Percentiles rank a stretch among this genome's conserved stretches.
phyloP scores from a whole-genome alignment of 179 eudicot species.

The Beta macrorhiza region DNA sequence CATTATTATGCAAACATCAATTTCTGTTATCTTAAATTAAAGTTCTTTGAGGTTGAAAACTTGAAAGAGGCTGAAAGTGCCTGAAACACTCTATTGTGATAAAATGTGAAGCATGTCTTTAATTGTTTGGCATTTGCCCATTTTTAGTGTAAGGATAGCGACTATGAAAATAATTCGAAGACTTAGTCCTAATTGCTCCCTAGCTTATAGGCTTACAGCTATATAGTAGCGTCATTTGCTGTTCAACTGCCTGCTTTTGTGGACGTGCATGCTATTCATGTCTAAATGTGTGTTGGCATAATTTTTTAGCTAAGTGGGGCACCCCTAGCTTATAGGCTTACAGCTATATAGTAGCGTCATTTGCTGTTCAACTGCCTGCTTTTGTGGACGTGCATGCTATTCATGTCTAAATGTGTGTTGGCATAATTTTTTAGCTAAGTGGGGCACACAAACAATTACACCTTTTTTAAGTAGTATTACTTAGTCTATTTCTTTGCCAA shows the following conservation, averaged over 20 bases:
- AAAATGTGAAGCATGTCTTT: background rate
- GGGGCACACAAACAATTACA: constrained; percentile 18
- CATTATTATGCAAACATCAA: background rate
- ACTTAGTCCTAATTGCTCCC: background rate
- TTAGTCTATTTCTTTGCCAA: constrained; percentile 21
- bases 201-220: constrained; percentile 16
- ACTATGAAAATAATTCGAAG: background rate
- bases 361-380: constrained; percentile 3
- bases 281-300: background rate
- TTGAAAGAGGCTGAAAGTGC: background rate
- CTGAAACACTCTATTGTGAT: background rate
- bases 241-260: constrained; percentile 7
- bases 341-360: constrained; percentile 15
- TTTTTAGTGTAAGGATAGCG: background rate
- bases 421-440: constrained; percentile 6
- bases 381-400: constrained; percentile 25
- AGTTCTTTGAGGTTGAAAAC: background rate
- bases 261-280: constrained; percentile 25
- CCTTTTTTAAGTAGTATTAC: constrained; percentile 4
- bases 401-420: background rate
- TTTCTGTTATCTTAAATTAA: background rate
- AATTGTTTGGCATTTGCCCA: background rate
- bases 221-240: constrained; percentile 2
- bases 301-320: constrained; percentile 15
- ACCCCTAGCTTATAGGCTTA: constrained; percentile 6